A percentile compares a stretch with the other conserved stretches of the same genome.
Conservation (phyloP, 1,284 basidiomycete genomes). For the Irpex sp. region DNA sequence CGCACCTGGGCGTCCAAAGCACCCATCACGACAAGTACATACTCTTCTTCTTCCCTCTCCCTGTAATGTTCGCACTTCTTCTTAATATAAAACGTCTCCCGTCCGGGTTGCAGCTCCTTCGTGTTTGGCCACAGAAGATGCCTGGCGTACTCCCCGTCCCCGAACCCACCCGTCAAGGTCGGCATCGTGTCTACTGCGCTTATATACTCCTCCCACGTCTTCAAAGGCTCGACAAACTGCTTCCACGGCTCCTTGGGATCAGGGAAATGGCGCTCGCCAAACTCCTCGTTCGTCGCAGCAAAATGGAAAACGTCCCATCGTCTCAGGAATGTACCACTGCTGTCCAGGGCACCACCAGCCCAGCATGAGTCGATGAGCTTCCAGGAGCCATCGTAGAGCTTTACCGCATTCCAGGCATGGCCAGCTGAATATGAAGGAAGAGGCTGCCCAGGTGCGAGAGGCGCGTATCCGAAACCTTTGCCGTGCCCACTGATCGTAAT, state of each 20-base stretch:
- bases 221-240: slow-evolving; percentile 1
- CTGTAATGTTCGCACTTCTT: slow-evolving; percentile 1
- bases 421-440: neutral
- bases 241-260: neutral
- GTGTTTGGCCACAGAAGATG: neutral
- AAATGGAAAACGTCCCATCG: neutral
- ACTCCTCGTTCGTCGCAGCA: neutral
- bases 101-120: neutral
- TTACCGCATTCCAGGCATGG: neutral
- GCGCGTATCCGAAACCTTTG: neutral
- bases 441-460: neutral
- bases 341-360: neutral
- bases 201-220: slow-evolving; percentile 2
- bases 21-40: slow-evolving; percentile 1
- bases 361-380: slow-evolving; percentile 1
- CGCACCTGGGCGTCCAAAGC: neutral
- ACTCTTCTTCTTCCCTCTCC: neutral
- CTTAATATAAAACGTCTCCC: neutral
- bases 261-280: neutral
- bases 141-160: neutral
- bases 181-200: neutral
- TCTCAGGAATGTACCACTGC: neutral
- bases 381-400: neutral
- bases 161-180: neutral
- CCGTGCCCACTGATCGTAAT: neutral